These are phyloP conservation scores for Hymenoscyphus occultus DNA, from an alignment of 2,329 filamentous ascomycete species.

Conservation along the genomic window DNA sequence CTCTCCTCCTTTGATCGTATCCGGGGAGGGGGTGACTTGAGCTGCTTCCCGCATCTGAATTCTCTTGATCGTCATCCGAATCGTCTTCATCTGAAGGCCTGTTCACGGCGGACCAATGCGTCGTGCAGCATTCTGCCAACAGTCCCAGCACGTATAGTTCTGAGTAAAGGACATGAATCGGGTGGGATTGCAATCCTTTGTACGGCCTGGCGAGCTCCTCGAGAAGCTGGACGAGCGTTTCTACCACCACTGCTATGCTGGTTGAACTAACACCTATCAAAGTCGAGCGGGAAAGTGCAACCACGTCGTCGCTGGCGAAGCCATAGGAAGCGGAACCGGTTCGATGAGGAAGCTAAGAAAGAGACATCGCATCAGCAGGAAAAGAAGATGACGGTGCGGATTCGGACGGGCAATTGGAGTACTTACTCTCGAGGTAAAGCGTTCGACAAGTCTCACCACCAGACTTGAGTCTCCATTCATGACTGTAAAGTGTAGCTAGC, in stretches of 20 bases:
- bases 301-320: constrained; percentile 58
- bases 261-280: constrained; percentile 58
- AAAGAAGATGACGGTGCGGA: background rate
- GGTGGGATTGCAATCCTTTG: constrained; percentile 49
- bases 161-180: constrained; percentile 59
- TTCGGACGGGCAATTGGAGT: background rate
- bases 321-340: constrained; percentile 56
- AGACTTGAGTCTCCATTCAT: constrained; percentile 61
- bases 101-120: constrained; percentile 53
- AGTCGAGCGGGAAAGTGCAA: constrained; percentile 58
- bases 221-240: constrained; percentile 54
- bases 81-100: constrained; percentile 23
- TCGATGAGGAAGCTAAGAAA: constrained; percentile 56
- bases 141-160: constrained; percentile 63
- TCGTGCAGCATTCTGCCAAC: constrained; percentile 62
- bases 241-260: constrained; percentile 53
- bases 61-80: constrained; percentile 24
- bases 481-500: constrained; percentile 24
- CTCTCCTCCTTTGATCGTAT: constrained; percentile 26
- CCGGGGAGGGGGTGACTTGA: constrained; percentile 14
- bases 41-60: constrained; percentile 22
- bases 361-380: constrained; percentile 16
- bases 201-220: constrained; percentile 58
- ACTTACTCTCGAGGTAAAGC: constrained; percentile 58
- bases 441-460: constrained; percentile 60